Evolutionary conservation across 2,329 filamentous ascomycete species (phyloP).

Genomic region (Claviceps arundinis): DNA sequence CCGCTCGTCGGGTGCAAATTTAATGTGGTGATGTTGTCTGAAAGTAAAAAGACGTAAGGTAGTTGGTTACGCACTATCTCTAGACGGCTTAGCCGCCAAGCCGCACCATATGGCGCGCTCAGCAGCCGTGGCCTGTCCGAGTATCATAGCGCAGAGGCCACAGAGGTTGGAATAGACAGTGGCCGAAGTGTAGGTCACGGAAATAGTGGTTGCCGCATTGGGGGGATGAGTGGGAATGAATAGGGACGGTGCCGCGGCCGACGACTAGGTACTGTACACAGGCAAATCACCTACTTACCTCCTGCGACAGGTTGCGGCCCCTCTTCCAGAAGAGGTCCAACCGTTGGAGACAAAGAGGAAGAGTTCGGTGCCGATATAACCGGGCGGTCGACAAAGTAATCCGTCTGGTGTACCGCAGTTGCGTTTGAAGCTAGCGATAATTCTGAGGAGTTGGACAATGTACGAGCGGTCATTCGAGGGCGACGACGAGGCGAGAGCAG

Average conservation of each 20-base stretch:
- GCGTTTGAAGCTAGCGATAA: slow-evolving; percentile 21
- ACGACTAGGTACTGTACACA: not conserved
- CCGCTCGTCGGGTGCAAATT: not conserved
- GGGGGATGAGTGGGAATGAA: not conserved
- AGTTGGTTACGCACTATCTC: too few species aligned
- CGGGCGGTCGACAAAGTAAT: slow-evolving; percentile 17
- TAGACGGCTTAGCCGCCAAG: too few species aligned
- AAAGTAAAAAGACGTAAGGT: not conserved
- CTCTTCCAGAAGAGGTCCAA: slow-evolving; percentile 3
- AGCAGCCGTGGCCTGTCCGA: not conserved
- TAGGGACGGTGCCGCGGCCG: not conserved
- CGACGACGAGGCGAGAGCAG: slow-evolving; percentile 30
- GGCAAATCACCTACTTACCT: slow-evolving; percentile 1
- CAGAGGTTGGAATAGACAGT: not conserved
- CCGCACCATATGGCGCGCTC: too few species aligned
- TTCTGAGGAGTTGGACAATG: slow-evolving; percentile 34
- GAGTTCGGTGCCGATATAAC: slow-evolving; percentile 16
- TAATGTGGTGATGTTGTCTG: not conserved
- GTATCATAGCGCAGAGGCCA: not conserved
- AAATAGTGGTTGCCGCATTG: not conserved
- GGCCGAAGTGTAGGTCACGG: not conserved
- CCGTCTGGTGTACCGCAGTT: slow-evolving; percentile 10
- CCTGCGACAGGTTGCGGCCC: not conserved
- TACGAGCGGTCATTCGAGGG: slow-evolving; percentile 29
- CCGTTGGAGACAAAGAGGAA: slow-evolving; percentile 10